Base-by-base conservation (phyloP, 257 asterid species). In the Avicennia marina region DNA sequence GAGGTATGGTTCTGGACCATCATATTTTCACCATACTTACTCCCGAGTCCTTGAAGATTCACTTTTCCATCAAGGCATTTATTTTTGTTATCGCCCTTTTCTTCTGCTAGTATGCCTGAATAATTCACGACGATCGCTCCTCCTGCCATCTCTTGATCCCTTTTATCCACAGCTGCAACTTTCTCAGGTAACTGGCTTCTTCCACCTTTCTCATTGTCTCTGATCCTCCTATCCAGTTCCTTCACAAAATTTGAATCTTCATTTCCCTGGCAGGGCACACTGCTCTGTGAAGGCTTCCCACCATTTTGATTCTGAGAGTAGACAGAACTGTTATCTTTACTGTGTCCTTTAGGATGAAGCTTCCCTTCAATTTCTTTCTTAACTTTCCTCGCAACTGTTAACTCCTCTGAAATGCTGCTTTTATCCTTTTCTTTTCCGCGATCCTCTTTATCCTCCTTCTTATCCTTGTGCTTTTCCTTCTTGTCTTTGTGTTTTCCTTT, bases 161-260 rank as follows among this genome's bases (percentile, higher is more conserved):
- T 68, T 33, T 60, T 71, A 52, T 53, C 80, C 27, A 47, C 33
- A 36, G 53, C 57, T 50, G 82, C 71, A 58, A 53, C 52, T 60
- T 61, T 64, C 64, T 72, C 89, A 8, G 72, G 78, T 44, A 64
- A 67, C 54, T 71, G 79, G 71, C 71, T 72, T 53, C 69, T 69
- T 18, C 56, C 46, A 43, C 69, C 70, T 59, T 66, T 75, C 59
- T 67, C 76, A 42, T 72, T 77, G 49, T 72, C 87, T 62, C 66
- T 79, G 63, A 69, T 75, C 74, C 95, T 76, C 80, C 79, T 68
- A 41, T 65, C 86, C 78, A 81, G 58, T 57, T 83, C 90, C 74
- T 41, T 77, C 49, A 72, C 75, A 68, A 67, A 79, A 66, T 77
- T 81, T 52, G 86, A 56, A 53, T 78, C 89, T 59, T 70, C 82